Conservation (phyloP, 768 basidiomycete species). For the Hygrophorus russula region DNA sequence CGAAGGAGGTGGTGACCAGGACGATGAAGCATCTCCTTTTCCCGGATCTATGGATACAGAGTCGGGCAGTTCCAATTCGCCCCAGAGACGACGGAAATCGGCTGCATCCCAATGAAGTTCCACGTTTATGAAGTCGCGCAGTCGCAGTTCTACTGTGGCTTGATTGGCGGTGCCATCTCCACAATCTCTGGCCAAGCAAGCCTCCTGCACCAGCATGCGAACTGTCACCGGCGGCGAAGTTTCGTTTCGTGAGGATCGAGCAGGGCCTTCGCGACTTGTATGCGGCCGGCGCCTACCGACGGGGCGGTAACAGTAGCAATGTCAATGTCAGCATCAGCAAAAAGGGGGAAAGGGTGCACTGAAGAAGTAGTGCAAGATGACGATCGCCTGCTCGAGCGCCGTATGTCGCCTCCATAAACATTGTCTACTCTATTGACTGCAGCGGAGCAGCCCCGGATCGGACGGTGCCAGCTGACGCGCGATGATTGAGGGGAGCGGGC, state of each 20-base stretch:
- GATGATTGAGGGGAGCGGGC: constrained; percentile 51
- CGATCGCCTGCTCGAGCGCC: constrained; percentile 81
- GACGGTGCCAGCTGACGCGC: constrained; percentile 43
- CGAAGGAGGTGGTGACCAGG: constrained; percentile 26
- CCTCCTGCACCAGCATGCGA: constrained; percentile 59
- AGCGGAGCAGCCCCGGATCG: constrained; percentile 49
- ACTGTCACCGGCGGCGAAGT: constrained; percentile 44
- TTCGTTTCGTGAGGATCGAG: constrained; percentile 30
- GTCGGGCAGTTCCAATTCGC: constrained; percentile 28
- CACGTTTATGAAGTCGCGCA: constrained; percentile 30
- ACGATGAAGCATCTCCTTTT: constrained; percentile 47
- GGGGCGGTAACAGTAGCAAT: constrained; percentile 4
- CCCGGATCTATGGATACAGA: constrained; percentile 60
- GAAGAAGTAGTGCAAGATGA: constrained; percentile 82
- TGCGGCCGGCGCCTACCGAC: constrained; percentile 54
- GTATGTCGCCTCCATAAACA: constrained; percentile 62
- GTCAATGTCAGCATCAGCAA: not conserved
- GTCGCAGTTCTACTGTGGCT: constrained; percentile 59
- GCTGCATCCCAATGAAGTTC: constrained; percentile 22
- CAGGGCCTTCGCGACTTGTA: constrained; percentile 52
- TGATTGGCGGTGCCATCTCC: constrained; percentile 34
- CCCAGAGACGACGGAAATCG: constrained; percentile 17
- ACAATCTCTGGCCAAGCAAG: constrained; percentile 28
- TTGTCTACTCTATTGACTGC: constrained; percentile 91
- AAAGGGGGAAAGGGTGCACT: no score